These are phyloP conservation scores for Penicillium coffeae DNA, from an alignment of 495 filamentous ascomycete genomes.

Conservation along the genomic window DNA sequence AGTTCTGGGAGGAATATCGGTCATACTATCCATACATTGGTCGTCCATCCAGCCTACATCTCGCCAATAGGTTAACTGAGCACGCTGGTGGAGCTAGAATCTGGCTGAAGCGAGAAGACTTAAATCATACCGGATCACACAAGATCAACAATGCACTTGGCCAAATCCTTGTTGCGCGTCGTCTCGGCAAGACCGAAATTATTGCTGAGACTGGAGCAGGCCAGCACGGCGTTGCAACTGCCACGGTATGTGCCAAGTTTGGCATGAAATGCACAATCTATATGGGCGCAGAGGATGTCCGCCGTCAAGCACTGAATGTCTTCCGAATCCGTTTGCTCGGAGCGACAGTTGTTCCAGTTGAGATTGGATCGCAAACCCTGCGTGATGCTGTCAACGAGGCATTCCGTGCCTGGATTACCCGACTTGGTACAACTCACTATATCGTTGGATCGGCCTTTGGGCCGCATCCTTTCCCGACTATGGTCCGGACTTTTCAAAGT, in stretches of 20 bases:
- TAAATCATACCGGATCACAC: conserved; percentile 83
- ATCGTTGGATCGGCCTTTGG: conserved; percentile 95
- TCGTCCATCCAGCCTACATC: background rate
- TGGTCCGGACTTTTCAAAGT: conserved; percentile 93
- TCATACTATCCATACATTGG: conserved; percentile 2
- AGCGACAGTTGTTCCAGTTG: conserved; percentile 82
- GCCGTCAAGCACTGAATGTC: conserved; percentile 86
- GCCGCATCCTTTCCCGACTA: conserved; percentile 93
- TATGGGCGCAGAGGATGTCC: conserved; percentile 95
- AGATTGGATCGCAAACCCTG: conserved; percentile 78
- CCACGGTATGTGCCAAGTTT: conserved; percentile 90
- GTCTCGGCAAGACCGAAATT: conserved; percentile 86
- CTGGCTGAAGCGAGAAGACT: conserved; percentile 93
- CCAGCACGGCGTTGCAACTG: conserved; percentile 92
- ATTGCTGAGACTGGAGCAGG: conserved; percentile 94
- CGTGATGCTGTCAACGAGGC: conserved; percentile 96
- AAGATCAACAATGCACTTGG: conserved; percentile 97
- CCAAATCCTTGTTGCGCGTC: conserved; percentile 75
- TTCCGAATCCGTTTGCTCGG: conserved; percentile 94
- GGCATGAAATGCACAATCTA: conserved; percentile 92
- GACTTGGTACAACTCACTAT: conserved; percentile 91
- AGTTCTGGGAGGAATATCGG: conserved; percentile 1
- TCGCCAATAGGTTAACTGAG: conserved; percentile 79
- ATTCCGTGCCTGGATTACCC: conserved; percentile 81
- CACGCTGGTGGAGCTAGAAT: conserved; percentile 88